phyloP scores from a whole-genome alignment of 805 yeast species.

The Wickerhamomyces ciferrii region DNA sequence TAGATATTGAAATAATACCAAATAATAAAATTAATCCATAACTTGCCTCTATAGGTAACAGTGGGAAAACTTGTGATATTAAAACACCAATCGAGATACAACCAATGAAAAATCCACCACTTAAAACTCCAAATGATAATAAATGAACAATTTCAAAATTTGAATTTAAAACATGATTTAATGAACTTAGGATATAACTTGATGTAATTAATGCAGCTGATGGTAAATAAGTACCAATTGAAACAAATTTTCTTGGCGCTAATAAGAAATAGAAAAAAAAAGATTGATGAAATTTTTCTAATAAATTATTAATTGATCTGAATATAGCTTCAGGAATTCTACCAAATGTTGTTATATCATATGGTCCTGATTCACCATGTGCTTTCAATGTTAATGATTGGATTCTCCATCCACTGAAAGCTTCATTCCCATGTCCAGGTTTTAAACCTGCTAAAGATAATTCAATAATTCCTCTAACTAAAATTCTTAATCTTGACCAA shows the following conservation, averaged over 20 bases:
- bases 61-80: slow-evolving; percentile 19
- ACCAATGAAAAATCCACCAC: slow-evolving; percentile 15
- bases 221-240: slow-evolving; percentile 91
- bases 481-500: slow-evolving; percentile 48
- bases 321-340: slow-evolving; percentile 83
- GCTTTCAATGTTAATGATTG: slow-evolving; percentile 85
- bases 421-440: slow-evolving; percentile 70
- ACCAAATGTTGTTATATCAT: slow-evolving; percentile 88
- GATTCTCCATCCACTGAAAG: slow-evolving; percentile 94
- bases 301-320: slow-evolving; percentile 83
- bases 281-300: slow-evolving; percentile 96
- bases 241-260: slow-evolving; percentile 75
- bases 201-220: slow-evolving; percentile 70
- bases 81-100: slow-evolving; percentile 24
- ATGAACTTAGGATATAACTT: slow-evolving; percentile 63
- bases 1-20: slow-evolving; percentile 13
- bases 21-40: slow-evolving; percentile 13
- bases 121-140: slow-evolving; percentile 23
- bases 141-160: slow-evolving; percentile 16
- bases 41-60: slow-evolving; percentile 8
- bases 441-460: slow-evolving; percentile 69
- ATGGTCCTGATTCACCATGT: slow-evolving; percentile 46
- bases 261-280: slow-evolving; percentile 87
- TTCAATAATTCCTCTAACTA: slow-evolving; percentile 61
- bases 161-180: slow-evolving; percentile 45